phyloP scores from a whole-genome alignment of 352 stramenopile species.

The Phytophthora citrophthora region DNA sequence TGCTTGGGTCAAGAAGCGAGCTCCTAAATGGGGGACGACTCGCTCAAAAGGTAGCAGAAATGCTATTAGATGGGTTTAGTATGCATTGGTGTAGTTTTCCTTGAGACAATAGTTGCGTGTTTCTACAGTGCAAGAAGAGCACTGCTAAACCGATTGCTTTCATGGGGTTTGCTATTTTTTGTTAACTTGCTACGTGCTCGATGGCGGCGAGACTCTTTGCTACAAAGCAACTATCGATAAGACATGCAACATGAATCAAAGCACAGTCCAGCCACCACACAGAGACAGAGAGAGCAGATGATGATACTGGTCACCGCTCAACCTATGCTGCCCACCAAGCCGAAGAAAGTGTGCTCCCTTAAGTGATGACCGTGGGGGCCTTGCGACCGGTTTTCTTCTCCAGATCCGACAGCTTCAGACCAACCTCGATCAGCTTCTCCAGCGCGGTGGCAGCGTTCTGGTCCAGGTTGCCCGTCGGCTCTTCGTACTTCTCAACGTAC shows the following conservation, averaged over 20 bases:
- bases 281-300: slow-evolving; percentile 27
- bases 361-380: slow-evolving; percentile 97
- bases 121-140: too few species aligned
- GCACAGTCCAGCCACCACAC: slow-evolving; percentile 22
- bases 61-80: too few species aligned
- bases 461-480: slow-evolving; percentile 81
- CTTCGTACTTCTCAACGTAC: slow-evolving; percentile 99
- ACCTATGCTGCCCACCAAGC: slow-evolving; percentile 24
- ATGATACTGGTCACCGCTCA: slow-evolving; percentile 19
- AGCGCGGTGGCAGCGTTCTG: slow-evolving; percentile 82
- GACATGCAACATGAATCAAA: slow-evolving; percentile 37
- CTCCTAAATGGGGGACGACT: slow-evolving; percentile 16
- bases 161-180: slow-evolving; percentile 32
- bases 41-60: not conserved
- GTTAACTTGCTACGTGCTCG: slow-evolving; percentile 21
- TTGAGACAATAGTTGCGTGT: not conserved
- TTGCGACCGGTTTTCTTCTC: slow-evolving; percentile 93
- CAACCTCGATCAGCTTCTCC: slow-evolving; percentile 92
- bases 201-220: slow-evolving; percentile 20
- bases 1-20: slow-evolving; percentile 16
- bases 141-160: slow-evolving; percentile 1
- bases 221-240: slow-evolving; percentile 27
- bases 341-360: slow-evolving; percentile 38
- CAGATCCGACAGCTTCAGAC: slow-evolving; percentile 93
- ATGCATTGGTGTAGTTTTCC: not conserved